Conservation (phyloP, 768 basidiomycete genomes). For the Phylloporus scabripes region DNA sequence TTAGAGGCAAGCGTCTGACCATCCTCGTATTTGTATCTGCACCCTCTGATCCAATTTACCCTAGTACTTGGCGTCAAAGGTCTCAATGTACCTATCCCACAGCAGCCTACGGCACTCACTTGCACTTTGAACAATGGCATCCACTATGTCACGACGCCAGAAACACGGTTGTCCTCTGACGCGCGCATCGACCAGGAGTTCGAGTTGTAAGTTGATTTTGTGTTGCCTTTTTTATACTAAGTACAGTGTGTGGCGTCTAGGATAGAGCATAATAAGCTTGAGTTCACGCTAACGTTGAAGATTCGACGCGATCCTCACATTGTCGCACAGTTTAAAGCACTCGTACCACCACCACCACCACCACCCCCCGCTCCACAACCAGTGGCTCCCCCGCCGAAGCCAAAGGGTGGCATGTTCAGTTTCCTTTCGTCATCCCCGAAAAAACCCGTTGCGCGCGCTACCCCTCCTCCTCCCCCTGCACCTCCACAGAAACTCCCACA, state of each 20-base stretch:
- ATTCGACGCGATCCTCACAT: conserved; percentile 85
- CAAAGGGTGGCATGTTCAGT: conserved; percentile 61
- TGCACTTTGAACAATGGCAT: conserved; percentile 96
- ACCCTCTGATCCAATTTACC: background rate
- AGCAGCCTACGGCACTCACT: conserved; percentile 65
- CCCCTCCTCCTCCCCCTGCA: conserved; percentile 29
- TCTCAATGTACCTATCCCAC: conserved; percentile 73
- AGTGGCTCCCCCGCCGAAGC: conserved; percentile 46
- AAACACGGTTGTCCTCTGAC: conserved; percentile 53
- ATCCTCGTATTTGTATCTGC: background rate
- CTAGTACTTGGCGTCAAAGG: conserved; percentile 73
- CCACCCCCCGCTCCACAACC: conserved; percentile 39
- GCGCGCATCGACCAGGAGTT: conserved; percentile 82
- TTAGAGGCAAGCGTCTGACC: conserved; percentile 57
- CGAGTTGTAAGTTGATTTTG: conserved; percentile 59
- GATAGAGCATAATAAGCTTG: conserved; percentile 90
- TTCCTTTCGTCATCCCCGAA: conserved; percentile 72
- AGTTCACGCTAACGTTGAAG: conserved; percentile 88
- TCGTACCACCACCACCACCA: conserved; percentile 47
- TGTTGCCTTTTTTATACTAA: background rate
- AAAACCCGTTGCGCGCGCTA: conserved; percentile 52
- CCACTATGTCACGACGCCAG: conserved; percentile 89
- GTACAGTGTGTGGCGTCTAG: conserved; percentile 33
- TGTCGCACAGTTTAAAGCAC: conserved; percentile 65
- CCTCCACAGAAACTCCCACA: conserved; percentile 50